Conservation (phyloP, 345 rosid species). For the Eucalyptus shirleyi region DNA sequence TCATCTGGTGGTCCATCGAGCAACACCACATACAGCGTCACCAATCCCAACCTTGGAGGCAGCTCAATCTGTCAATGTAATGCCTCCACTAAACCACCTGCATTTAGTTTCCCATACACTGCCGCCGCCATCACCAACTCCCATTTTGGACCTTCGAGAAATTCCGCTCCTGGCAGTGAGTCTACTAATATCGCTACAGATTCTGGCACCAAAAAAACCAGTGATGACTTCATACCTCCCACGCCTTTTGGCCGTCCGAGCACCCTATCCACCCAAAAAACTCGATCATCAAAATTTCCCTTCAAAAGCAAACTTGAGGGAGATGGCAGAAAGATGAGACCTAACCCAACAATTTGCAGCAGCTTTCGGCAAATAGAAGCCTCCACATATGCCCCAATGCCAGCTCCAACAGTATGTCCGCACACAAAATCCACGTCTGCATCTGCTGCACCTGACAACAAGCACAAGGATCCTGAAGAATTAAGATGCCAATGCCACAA, state of each 20-base stretch:
- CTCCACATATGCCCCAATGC: neutral
- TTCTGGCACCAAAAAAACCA: neutral
- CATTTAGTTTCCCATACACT: neutral
- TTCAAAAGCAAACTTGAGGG: neutral
- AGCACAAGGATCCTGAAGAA: neutral
- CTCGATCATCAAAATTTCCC: neutral
- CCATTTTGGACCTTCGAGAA: neutral
- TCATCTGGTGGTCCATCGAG: neutral
- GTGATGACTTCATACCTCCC: neutral
- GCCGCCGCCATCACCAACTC: rapidly evolving
- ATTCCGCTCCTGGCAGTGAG: neutral
- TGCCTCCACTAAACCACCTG: neutral
- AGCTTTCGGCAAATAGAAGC: neutral
- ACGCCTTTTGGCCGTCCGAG: neutral
- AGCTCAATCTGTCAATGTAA: neutral
- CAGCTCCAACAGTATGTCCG: neutral
- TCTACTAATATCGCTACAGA: neutral
- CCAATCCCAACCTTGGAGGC: neutral
- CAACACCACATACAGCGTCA: neutral
- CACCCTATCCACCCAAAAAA: neutral
- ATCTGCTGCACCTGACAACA: neutral
- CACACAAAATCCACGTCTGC: neutral
- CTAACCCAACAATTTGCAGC: neutral
- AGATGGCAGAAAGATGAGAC: neutral
- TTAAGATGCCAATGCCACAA: neutral